Evolutionary conservation across 495 filamentous ascomycete species (phyloP), one percentile per base, ranked within the genome.

Genomic region (Elasticomyces elasticus): DNA sequence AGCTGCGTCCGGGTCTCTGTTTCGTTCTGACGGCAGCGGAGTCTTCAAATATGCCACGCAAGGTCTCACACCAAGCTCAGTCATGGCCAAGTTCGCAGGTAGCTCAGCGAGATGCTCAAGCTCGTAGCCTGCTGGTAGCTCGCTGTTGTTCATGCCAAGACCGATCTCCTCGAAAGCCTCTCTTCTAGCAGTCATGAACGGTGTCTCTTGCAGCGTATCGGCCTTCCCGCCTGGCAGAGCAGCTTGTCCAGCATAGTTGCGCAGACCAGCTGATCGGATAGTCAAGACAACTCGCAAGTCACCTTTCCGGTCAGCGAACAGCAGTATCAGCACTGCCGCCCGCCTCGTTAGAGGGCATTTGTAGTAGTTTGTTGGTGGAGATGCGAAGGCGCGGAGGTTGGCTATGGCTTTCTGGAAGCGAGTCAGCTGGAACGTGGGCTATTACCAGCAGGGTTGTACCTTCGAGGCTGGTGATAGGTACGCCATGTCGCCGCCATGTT

Each of bases 111-210:
- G 79, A 56, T 89, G 85, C 67, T 94, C 87, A 60, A 94, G 81
- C 46, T 73, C 64, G 70, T 92, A 94, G 4, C 85, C 85, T 0
- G 67, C 58, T 0, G 84, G 85, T 12, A 92, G 71, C 51, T 76
- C 72, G 38, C 69, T 61, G 61, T 79, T 72, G 59, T 80, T 77
- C 48, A 79, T 73, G 7, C 89, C 84, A 0, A 95, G 79, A 1
- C 89, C 89, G 65, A 95, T 94, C 69, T 95, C 89, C 63, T 95
- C 89, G 63, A 74, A 81, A 12, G 89, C 89, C 76, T 95, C 89
- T 64, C 89, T 80, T 19, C 89, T 81, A 22, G 89, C 87, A 43
- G 88, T 92, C 64, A 86, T 74, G 66, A 85, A 82, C 66, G 76
- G 66, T 1, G 73, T 74, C 62, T 80, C 79, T 17, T 62, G 23